Conservation (phyloP, 1,284 basidiomycete genomes). For the Microbotryum saponariae region DNA sequence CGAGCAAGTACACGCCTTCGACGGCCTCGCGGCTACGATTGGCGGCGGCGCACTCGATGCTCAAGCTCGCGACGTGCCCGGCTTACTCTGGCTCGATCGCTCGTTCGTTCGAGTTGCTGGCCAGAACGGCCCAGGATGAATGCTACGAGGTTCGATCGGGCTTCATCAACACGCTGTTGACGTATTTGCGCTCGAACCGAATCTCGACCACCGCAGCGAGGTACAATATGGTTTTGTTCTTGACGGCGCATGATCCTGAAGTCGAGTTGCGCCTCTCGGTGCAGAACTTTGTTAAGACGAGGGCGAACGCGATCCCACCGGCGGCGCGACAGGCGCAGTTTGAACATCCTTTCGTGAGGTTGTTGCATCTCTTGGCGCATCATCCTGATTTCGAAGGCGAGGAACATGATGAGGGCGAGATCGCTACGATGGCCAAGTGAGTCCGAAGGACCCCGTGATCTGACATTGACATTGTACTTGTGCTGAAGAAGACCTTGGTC, state of each 20-base stretch:
- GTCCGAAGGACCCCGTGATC: background rate
- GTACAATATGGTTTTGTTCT: slow-evolving; percentile 77
- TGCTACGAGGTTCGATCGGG: slow-evolving; percentile 74
- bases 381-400: slow-evolving; percentile 73
- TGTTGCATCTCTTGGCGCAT: slow-evolving; percentile 81
- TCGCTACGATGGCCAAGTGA: slow-evolving; percentile 18
- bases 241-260: slow-evolving; percentile 88
- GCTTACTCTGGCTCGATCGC: slow-evolving; percentile 49
- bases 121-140: slow-evolving; percentile 55
- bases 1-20: slow-evolving; percentile 15
- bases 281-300: slow-evolving; percentile 7
- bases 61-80: slow-evolving; percentile 60
- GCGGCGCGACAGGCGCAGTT: slow-evolving; percentile 59
- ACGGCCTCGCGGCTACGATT: slow-evolving; percentile 54
- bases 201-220: slow-evolving; percentile 52
- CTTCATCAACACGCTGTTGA: slow-evolving; percentile 68
- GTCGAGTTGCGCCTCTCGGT: slow-evolving; percentile 50
- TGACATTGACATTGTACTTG: background rate
- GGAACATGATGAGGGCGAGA: slow-evolving; percentile 8
- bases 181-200: slow-evolving; percentile 45
- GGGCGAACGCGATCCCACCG: slow-evolving; percentile 31
- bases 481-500: slow-evolving; percentile 8
- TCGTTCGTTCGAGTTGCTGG: slow-evolving; percentile 21
- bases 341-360: slow-evolving; percentile 73
- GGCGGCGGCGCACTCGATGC: slow-evolving; percentile 67